Evolutionary conservation across 2,329 filamentous ascomycete species (phyloP).

Genomic region (Diaporthe sp.): DNA sequence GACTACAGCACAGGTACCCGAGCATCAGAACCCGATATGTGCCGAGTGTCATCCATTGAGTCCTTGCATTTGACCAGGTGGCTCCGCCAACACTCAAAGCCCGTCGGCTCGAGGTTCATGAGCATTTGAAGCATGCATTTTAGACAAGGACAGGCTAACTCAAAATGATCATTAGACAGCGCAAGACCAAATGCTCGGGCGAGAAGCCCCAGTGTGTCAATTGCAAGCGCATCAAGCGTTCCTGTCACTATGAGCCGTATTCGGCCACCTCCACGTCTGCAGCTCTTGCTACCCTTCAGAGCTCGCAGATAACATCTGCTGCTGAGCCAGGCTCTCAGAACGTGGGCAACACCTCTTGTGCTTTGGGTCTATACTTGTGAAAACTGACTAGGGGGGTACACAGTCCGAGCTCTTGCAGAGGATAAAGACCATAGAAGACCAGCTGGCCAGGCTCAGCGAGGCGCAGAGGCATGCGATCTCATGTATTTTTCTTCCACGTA

Average conservation of each 20-base stretch:
- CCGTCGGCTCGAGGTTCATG: not conserved
- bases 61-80: not conserved
- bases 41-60: no score
- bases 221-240: conserved; percentile 13
- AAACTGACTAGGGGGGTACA: not conserved
- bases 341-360: not conserved
- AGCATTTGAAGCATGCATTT: not conserved
- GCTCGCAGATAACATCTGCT: not conserved
- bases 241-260: conserved; percentile 2
- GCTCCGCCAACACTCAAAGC: not conserved
- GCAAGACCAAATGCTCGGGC: conserved; percentile 11
- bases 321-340: not conserved
- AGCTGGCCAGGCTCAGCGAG: not conserved
- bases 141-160: not conserved
- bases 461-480: not conserved
- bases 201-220: conserved; percentile 11
- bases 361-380: not conserved
- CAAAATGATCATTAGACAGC: not conserved
- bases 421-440: conserved; percentile 5
- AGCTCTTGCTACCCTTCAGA: not conserved
- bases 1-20: not conserved
- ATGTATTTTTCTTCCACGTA: no score
- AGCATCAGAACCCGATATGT: no score
- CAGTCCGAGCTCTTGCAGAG: conserved; percentile 12
- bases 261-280: not conserved